Conservation (phyloP, 345 rosid species). For the Brassica rapa region DNA sequence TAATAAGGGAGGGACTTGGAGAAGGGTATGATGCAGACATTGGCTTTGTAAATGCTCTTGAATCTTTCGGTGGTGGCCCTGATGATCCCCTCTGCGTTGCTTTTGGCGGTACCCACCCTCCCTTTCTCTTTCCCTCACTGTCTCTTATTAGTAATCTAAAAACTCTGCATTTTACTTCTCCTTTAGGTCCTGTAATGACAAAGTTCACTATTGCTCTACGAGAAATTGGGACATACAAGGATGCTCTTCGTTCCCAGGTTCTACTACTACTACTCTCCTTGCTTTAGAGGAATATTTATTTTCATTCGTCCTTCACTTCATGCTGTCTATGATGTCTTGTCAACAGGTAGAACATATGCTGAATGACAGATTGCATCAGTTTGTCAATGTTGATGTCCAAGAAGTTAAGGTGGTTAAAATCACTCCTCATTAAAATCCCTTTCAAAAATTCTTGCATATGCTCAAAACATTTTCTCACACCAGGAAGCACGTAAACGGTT, state of each 20-base stretch:
- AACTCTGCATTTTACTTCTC: no score
- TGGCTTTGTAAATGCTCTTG: constrained; percentile 71
- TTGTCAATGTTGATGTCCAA: constrained; percentile 58
- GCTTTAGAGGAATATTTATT: no score
- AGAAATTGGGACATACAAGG: constrained; percentile 76
- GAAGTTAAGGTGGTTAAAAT: constrained; percentile 83
- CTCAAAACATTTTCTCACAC: no score
- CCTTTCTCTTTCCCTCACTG: no score
- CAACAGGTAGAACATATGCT: constrained; percentile 68
- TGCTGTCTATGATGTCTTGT: no score
- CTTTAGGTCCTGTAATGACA: constrained; percentile 67
- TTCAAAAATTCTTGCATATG: no score
- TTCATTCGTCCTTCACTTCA: no score
- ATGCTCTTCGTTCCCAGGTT: constrained; percentile 82
- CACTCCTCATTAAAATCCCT: no score
- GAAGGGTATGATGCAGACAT: constrained; percentile 65
- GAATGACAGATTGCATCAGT: constrained; percentile 57
- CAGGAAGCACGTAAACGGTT: constrained; percentile 81
- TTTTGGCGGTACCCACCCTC: constrained; percentile 60
- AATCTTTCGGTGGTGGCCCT: constrained; percentile 71
- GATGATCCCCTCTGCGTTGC: constrained; percentile 72
- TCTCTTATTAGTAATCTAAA: no score
- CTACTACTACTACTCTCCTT: no score
- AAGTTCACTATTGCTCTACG: constrained; percentile 71
- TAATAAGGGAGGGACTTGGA: constrained; percentile 71